Evolutionary conservation across 2,329 filamentous ascomycete genomes (phyloP).

Genomic region (Blastomyces silverae): DNA sequence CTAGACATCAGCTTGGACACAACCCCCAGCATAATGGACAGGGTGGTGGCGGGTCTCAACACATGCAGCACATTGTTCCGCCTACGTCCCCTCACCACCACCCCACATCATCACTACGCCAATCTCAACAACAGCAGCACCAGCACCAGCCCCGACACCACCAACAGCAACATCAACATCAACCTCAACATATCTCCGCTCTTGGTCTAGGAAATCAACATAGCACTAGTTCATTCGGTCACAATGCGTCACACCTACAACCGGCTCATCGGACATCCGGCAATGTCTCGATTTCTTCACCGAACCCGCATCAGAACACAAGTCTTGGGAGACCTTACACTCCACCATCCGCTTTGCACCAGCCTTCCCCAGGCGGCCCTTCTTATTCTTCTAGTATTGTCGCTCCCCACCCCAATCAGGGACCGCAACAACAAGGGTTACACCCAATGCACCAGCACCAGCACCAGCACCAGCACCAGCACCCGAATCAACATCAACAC

Average conservation of each 20-base stretch:
- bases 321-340: slow-evolving; percentile 35
- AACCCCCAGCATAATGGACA: slow-evolving; percentile 7
- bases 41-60: slow-evolving; percentile 1
- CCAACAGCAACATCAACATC: slow-evolving; percentile 26
- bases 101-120: slow-evolving; percentile 28
- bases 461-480: slow-evolving; percentile 8
- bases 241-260: slow-evolving; percentile 26
- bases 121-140: slow-evolving; percentile 18
- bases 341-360: slow-evolving; percentile 33
- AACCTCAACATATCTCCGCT: slow-evolving; percentile 30
- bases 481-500: no score
- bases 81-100: slow-evolving; percentile 30
- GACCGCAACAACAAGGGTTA: slow-evolving; percentile 11
- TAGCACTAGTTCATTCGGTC: slow-evolving; percentile 28
- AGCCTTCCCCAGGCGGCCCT: slow-evolving; percentile 22
- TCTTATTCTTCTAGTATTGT: slow-evolving; percentile 5
- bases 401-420: slow-evolving; percentile 10
- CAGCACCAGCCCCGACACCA: slow-evolving; percentile 30
- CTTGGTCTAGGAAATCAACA: slow-evolving; percentile 27
- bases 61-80: slow-evolving; percentile 11
- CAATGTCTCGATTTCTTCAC: slow-evolving; percentile 17
- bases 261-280: slow-evolving; percentile 22
- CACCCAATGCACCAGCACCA: slow-evolving; percentile 13
- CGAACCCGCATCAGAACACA: slow-evolving; percentile 7
- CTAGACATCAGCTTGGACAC: slow-evolving; percentile 8